These are phyloP conservation scores for Colletotrichum sp. DNA, from an alignment of 2,329 filamentous ascomycete genomes.

Conservation along the genomic window DNA sequence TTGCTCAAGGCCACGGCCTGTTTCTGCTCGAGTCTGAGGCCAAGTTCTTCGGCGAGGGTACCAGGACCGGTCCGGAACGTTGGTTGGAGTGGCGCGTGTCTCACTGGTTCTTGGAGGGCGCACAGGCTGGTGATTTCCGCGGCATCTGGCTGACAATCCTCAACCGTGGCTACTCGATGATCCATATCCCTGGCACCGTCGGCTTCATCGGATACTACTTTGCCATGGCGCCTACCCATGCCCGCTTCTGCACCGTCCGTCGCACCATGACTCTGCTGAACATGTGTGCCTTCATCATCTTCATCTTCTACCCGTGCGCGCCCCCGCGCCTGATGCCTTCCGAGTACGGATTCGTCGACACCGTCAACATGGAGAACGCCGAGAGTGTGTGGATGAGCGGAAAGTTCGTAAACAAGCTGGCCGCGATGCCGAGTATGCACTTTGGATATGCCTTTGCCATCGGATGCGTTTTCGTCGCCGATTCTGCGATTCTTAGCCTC, in stretches of 20 bases:
- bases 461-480: conserved; percentile 57
- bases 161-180: conserved; percentile 64
- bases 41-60: conserved; percentile 41
- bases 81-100: conserved; percentile 55
- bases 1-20: conserved; percentile 60
- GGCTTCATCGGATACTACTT: conserved; percentile 70
- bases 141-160: conserved; percentile 50
- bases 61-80: conserved; percentile 39
- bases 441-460: conserved; percentile 62
- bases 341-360: conserved; percentile 67
- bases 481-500: conserved; percentile 52
- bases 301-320: conserved; percentile 70
- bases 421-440: conserved; percentile 63
- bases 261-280: conserved; percentile 62
- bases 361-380: conserved; percentile 53
- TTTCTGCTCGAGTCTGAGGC: conserved; percentile 61
- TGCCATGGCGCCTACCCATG: conserved; percentile 52
- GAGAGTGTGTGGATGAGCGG: conserved; percentile 71
- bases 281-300: conserved; percentile 63
- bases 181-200: conserved; percentile 66
- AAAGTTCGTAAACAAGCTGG: conserved; percentile 62
- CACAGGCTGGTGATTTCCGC: conserved; percentile 16
- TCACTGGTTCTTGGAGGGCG: conserved; percentile 53
- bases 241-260: conserved; percentile 39
- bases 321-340: conserved; percentile 64